Evolutionary conservation across 257 asterid species (phyloP).

Genomic region (Penstemon newberryi): DNA sequence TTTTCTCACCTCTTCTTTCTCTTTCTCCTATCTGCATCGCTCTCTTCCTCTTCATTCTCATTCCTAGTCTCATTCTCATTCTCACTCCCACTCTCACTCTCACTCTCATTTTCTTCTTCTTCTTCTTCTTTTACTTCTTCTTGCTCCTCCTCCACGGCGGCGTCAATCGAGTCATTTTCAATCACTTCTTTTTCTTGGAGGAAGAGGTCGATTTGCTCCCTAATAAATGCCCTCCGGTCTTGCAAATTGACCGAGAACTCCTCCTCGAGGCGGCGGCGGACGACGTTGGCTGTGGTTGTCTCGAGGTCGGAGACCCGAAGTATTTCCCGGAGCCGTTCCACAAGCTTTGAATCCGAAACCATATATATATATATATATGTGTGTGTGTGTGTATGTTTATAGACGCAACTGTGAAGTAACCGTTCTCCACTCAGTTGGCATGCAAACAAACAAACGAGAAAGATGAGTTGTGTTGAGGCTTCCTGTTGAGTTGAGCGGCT

Average conservation of each 20-base stretch:
- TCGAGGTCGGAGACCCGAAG: conserved; percentile 39
- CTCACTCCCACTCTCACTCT: conserved; percentile 3
- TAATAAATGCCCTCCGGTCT: conserved; percentile 36
- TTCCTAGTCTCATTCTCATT: not conserved
- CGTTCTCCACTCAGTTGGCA: not conserved
- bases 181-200: conserved; percentile 21
- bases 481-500: no score
- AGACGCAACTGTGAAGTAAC: not conserved
- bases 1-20: conserved; percentile 30
- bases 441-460: no score
- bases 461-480: no score
- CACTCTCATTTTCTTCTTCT: conserved; percentile 18
- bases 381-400: no score
- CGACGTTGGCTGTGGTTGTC: conserved; percentile 38
- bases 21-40: conserved; percentile 20
- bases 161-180: not conserved
- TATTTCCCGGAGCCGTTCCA: conserved; percentile 40
- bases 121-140: conserved; percentile 14
- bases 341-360: conserved; percentile 46
- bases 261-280: conserved; percentile 49
- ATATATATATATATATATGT: not conserved
- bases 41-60: conserved; percentile 25
- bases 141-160: conserved; percentile 13
- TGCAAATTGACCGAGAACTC: conserved; percentile 42
- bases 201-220: conserved; percentile 41